Evolutionary conservation across 2,329 filamentous ascomycete species (phyloP).

Genomic region (Emergomyces pasteurianus): DNA sequence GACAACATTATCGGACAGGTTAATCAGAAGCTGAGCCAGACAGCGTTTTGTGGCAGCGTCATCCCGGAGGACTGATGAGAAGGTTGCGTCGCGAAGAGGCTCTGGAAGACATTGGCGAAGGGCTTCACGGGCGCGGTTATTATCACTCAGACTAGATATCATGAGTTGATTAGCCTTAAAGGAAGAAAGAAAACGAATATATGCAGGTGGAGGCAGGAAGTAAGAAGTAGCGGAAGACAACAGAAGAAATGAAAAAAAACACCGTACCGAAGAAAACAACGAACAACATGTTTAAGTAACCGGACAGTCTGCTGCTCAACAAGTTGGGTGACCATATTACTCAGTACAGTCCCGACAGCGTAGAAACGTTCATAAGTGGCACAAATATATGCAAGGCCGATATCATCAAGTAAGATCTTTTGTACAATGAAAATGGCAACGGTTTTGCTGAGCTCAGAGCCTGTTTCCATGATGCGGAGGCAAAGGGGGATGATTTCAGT

Average conservation of each 20-base stretch:
- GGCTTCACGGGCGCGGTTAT: conserved; percentile 87
- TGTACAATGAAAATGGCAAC: conserved; percentile 99
- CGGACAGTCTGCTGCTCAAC: conserved; percentile 96
- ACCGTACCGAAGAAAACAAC: conserved; percentile 83
- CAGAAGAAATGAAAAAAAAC: neutral
- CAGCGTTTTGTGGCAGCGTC: conserved; percentile 97
- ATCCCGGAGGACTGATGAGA: conserved; percentile 89
- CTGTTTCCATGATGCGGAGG: conserved; percentile 97
- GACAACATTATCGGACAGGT: conserved; percentile 79
- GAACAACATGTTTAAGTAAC: conserved; percentile 90
- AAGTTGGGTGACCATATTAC: conserved; percentile 96
- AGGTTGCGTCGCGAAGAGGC: conserved; percentile 95
- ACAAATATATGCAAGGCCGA: conserved; percentile 94
- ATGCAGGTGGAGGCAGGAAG: neutral
- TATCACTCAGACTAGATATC: conserved; percentile 67
- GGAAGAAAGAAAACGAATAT: neutral
- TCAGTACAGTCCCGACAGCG: conserved; percentile 89
- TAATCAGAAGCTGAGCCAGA: conserved; percentile 91
- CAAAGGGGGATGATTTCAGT: conserved; percentile 98
- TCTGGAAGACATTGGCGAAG: conserved; percentile 92
- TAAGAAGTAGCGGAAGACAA: neutral
- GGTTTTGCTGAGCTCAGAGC: conserved; percentile 95
- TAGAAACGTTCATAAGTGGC: conserved; percentile 98
- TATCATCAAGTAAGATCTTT: conserved; percentile 94
- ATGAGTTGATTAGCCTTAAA: neutral